Evolutionary conservation across 371 early-diverging fungal species (phyloP), one percentile per base, ranked within the genome.

Genomic region (Mucor mucedo): DNA sequence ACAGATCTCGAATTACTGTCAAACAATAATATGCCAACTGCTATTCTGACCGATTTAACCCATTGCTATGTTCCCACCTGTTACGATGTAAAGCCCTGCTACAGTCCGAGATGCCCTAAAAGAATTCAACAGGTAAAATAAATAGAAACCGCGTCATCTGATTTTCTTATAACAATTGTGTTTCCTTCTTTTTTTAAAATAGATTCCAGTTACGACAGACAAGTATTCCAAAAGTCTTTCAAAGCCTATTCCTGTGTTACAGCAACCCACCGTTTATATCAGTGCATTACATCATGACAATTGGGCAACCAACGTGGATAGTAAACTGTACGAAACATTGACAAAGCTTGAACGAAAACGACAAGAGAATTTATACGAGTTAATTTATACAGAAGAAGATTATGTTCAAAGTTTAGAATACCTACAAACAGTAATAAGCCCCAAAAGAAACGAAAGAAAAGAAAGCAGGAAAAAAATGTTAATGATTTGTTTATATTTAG

Each of bases 291-390:
- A 62, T 27, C 54, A 63, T 14, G 64, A 69, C 38, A 61, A 69
- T 13, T 92, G 91, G 93, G 85, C 86, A 9, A 82, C 76, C 50
- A 73, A 78, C 4, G 88, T 90, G 1, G 87, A 93, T 4, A 83
- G 84, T 63, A 84, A 83, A 5, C 73, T 94, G 5, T 72, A 87
- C 7, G 85, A 88, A 39, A 80, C 88, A 4, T 79, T 93, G 1
- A 85, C 90, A 14, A 80, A 85, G 32, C 69, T 76, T 11, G 98
- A 98, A 72, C 81, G 87, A 65, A 93, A 92, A 65, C 87, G 97
- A 0, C 98, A 98, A 68, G 96, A 98, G 70, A 87, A 87, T 52
- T 91, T 98, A 52, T 96, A 87, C 71, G 98, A 98, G 79, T 65
- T 97, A 50, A 91, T 96, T 29, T 87, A 93, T 49, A 94, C 93